Percentiles rank a stretch among this genome's conserved stretches.
Evolutionary conservation across 2,329 filamentous ascomycete genomes (phyloP).

Genomic region (Alternaria alternata): DNA sequence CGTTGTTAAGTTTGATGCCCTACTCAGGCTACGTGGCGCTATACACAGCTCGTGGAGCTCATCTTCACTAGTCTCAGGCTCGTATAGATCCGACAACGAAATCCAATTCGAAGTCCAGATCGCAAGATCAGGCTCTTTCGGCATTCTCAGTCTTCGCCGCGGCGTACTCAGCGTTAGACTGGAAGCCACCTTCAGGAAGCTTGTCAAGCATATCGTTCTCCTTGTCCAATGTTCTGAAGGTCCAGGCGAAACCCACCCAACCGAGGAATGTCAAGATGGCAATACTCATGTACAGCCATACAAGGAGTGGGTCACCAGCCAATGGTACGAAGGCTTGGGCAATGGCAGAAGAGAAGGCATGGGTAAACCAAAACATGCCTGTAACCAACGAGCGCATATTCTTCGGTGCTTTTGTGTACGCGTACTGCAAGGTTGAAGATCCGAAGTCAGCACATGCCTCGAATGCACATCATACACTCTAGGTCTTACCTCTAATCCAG

Average conservation of each 20-base stretch:
- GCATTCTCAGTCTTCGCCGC: constrained; percentile 19
- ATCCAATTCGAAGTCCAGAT: background rate
- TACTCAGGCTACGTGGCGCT: background rate
- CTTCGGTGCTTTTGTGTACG: constrained; percentile 74
- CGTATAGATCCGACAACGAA: background rate
- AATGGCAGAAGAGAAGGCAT: constrained; percentile 39
- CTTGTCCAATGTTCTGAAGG: constrained; percentile 37
- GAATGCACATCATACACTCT: background rate
- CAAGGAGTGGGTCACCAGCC: constrained; percentile 30
- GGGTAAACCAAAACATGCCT: constrained; percentile 43
- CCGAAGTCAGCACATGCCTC: background rate
- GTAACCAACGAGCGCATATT: constrained; percentile 61
- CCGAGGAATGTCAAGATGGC: constrained; percentile 43
- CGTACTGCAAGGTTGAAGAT: constrained; percentile 61
- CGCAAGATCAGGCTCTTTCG: constrained; percentile 10
- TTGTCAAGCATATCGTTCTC: constrained; percentile 45
- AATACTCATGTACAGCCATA: constrained; percentile 41
- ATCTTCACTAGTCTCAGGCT: background rate
- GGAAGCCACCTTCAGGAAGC: constrained; percentile 36
- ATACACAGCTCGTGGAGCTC: background rate
- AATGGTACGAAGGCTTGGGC: constrained; percentile 33
- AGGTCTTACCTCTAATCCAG: constrained; percentile 56
- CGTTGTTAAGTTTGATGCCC: background rate
- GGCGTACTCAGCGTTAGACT: constrained; percentile 24
- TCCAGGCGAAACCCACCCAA: constrained; percentile 40